Evolutionary conservation across 2,329 filamentous ascomycete species (phyloP), one percentile per base, ranked within the genome.

Genomic region (Sclerotinia nivalis): DNA sequence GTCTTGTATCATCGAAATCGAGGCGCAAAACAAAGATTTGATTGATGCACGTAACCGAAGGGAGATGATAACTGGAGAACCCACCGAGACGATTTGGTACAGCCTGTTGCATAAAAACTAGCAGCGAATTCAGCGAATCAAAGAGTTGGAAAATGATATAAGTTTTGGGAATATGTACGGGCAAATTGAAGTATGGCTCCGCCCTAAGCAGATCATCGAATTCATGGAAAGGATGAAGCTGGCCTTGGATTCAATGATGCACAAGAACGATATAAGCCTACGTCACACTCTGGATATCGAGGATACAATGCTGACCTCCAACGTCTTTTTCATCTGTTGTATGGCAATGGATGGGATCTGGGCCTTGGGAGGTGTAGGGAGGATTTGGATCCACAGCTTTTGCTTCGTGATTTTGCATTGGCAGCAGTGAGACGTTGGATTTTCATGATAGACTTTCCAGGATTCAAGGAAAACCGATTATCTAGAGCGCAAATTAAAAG

Each of bases 41-140:
- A 45, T 68, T 13, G 66, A 68, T 60, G 54, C 66, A 68, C 55
- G 54, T 9, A 45, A 9, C 37, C 54, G 28, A 50, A n/a, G 28
- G n/a, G 54, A 68, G 25, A 58, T 34, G 6, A 28, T 45, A 15
- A 52, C n/a, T 20, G 37, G 20, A 34, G 66, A 31, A 18, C 34
- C 31, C 28, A 50, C 20, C 12, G 64, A 56, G 40, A 52, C 54
- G 5, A 43, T 43, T 22, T 18, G 28, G 4, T 62, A 68, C 49
- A 18, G 45, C n/a, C 34, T 50, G 3, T 18, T 52, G 12, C 43
- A 66, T 18, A 37, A 56, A 18, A 66, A 31, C 9, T 56, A 37
- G 52, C 34, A 43, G 20, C 34, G 56, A 20, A 28, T 25, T 15
- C 54, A 54, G 15, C 20, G 1, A 4, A 62, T 62, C 9, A 31